phyloP scores from a whole-genome alignment of 768 basidiomycete genomes.

The Pleurotus citrinopileatus region DNA sequence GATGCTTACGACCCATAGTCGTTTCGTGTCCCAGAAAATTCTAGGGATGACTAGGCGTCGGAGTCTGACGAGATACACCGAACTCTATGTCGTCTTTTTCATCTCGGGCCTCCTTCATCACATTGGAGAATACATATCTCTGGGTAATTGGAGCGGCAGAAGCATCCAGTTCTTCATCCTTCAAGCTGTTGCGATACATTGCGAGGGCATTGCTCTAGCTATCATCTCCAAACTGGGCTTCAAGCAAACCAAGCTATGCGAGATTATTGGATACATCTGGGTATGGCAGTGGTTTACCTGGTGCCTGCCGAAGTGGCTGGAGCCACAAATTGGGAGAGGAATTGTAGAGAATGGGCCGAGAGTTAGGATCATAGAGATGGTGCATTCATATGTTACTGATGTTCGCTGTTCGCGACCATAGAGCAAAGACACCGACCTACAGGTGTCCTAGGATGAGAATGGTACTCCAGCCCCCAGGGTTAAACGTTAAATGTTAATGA shows the following conservation, averaged over 20 bases:
- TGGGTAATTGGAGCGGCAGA: conserved; percentile 7
- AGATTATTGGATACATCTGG: conserved; percentile 14
- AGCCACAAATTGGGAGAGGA: not conserved
- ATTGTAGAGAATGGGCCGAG: not conserved
- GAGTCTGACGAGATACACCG: conserved; percentile 21
- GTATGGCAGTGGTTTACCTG: conserved; percentile 16
- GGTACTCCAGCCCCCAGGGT: not conserved
- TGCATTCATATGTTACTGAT: not conserved
- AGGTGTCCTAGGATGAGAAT: not conserved
- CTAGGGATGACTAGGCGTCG: conserved; percentile 20
- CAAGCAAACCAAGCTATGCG: not conserved
- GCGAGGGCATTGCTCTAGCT: conserved; percentile 26
- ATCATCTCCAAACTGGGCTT: conserved; percentile 5
- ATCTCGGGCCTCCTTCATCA: conserved; percentile 28
- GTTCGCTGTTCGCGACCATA: not conserved
- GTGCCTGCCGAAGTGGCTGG: not conserved
- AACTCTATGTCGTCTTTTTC: conserved; percentile 28
- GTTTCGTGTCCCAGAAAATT: conserved; percentile 3
- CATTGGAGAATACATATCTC: conserved; percentile 19
- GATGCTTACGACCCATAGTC: not conserved
- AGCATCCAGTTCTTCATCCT: conserved; percentile 22
- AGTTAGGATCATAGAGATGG: not conserved
- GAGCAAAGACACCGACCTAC: too few species aligned
- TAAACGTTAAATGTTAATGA: not conserved
- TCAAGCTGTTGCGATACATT: conserved; percentile 28